phyloP scores from a whole-genome alignment of 164 flowering plant species.

The Nelumbo lutea region DNA sequence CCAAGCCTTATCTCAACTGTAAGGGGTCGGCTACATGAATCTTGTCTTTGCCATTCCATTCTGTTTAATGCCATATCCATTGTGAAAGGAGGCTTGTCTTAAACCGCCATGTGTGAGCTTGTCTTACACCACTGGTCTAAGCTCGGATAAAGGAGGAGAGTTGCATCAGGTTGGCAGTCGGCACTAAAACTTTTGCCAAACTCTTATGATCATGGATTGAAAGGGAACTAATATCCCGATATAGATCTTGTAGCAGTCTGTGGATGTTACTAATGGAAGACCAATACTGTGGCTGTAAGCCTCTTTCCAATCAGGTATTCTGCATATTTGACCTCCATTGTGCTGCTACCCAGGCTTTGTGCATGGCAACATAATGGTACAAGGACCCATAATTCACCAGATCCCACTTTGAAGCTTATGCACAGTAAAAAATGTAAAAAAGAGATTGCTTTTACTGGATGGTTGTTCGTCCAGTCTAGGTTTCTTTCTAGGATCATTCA shows the following conservation, averaged over 20 bases:
- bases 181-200: neutral
- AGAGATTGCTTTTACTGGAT: neutral
- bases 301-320: neutral
- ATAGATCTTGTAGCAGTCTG: neutral
- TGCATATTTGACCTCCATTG: neutral
- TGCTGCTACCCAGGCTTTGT: neutral
- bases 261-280: too few relatives aligned
- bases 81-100: too few relatives aligned
- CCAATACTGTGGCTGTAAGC: too few relatives aligned
- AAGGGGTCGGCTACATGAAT: too few relatives aligned
- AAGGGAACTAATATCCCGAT: neutral
- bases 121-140: too few relatives aligned
- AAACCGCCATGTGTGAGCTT: too few relatives aligned
- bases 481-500: neutral
- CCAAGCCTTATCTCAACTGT: too few relatives aligned
- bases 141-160: neutral
- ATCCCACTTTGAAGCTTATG: neutral
- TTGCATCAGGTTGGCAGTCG: neutral
- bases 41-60: too few relatives aligned
- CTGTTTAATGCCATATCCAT: too few relatives aligned
- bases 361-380: neutral
- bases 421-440: neutral
- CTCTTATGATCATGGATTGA: neutral
- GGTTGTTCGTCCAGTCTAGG: too few relatives aligned
- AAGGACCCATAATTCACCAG: neutral